phyloP scores from a whole-genome alignment of 2,329 filamentous ascomycete genomes.

The Aspergillus texensis region DNA sequence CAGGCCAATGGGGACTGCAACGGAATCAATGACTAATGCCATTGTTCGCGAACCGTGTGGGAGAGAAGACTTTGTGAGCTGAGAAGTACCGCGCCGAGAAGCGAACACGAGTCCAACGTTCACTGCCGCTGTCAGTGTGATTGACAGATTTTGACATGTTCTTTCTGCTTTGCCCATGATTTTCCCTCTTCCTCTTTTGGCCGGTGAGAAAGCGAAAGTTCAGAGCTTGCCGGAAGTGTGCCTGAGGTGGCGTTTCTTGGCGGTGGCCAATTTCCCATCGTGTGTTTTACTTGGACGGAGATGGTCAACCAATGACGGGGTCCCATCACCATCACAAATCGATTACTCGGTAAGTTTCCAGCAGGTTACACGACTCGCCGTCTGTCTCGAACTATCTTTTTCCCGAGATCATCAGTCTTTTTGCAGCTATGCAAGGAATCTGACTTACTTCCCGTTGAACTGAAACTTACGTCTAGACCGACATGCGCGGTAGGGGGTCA shows the following conservation, averaged over 20 bases:
- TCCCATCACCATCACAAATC: not conserved
- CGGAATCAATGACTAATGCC: not conserved
- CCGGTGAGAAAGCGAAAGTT: not conserved
- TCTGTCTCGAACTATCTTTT: not conserved
- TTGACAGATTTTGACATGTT: not conserved
- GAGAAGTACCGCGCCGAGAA: not conserved
- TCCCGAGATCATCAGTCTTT: not conserved
- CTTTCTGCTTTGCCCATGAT: no score
- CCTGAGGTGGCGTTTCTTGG: constrained; percentile 25
- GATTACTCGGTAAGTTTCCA: no score
- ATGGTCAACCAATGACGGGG: not conserved
- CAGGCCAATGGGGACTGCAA: not conserved
- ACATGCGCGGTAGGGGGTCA: not conserved
- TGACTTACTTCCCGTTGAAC: not conserved
- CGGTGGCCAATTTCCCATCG: constrained; percentile 15
- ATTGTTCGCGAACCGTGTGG: not conserved
- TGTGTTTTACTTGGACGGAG: constrained; percentile 1
- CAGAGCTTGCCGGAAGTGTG: constrained; percentile 10
- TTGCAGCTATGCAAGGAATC: not conserved
- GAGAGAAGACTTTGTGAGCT: not conserved
- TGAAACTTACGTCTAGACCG: not conserved
- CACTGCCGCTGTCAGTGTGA: not conserved
- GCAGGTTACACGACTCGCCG: not conserved
- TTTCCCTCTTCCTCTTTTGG: not conserved
- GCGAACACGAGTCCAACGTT: not conserved